Base-by-base conservation (phyloP, 306 rosid species). In the Cicer chorassanicum region DNA sequence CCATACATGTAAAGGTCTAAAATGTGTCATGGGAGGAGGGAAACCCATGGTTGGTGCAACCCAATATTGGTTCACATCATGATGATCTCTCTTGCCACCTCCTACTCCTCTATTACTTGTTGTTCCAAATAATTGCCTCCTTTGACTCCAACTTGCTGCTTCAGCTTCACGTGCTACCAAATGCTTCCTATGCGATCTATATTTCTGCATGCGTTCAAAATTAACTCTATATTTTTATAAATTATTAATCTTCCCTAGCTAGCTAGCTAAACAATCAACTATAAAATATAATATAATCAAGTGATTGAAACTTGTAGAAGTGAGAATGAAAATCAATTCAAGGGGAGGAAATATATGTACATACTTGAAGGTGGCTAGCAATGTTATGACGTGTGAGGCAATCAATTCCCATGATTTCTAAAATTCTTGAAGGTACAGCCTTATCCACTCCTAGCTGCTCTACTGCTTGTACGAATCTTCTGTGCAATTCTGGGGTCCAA, bases 301-400 rank as follows among this genome's bases (percentile, higher is more conserved):
- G 0, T 24, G 21, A 19, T 19, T 19, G 2, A 11, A 19, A 19
- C 1, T 19, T 19, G 21, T 19, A 19, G 21, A 64, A 14, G 19
- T 13, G 15, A 57, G 4, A 24, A 21, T 10, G 2, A 7, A 45
- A 51, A 8, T 14, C 10, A 40, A 29, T 56, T 21, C 29, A 29
- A 29, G 34, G 34, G 4, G 34, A 29, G 41, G 57, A 19, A 9
- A 53, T 50, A 51, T 29, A 29, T 29, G 4, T 29, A 14, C 5
- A 44, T 93, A 91, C 99, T 83, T 94, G 99, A 68, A 94, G 99
- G 84, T 92, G 99, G 84, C 99, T 94, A 4, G 99, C 99, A 63
- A 94, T 90, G 83, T 94, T 94, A 74, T 94, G 99, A 77, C 99
- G 99, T 66, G 97, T 94, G 88, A 94, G 99, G 73, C 99, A 90